Evolutionary conservation across 2,329 filamentous ascomycete genomes (phyloP), one percentile per base, ranked within the genome.

Genomic region (Myriosclerotinia scirpicola): DNA sequence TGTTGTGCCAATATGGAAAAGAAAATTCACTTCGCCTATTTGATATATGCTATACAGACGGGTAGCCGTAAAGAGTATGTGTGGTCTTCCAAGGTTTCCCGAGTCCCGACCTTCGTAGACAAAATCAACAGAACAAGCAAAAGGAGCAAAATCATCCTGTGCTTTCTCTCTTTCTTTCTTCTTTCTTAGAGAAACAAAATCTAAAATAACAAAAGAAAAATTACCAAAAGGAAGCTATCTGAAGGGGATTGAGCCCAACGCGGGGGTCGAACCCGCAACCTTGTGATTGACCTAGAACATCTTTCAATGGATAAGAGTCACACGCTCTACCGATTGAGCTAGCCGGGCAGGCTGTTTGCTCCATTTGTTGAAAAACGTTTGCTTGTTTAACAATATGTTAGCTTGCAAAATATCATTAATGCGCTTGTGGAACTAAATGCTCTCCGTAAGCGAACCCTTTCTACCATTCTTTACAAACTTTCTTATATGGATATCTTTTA

Each of bases 211-310:
- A 56, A 7, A 6, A 22, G 17, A 36, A 48, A 42, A 11, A 17
- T 2, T 17, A 6, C 20, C 36, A 60, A 60, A 54, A 40, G 2
- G 11, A 20, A 61, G 30, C 42, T 7, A 4, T 7, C 15, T 48
- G 56, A 11, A 60, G 64, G 70, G 70, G 26, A 71, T 72, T 72
- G 69, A 75, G 72, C 72, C 73, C 72, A 73, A 74, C 71, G 77
- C 75, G 77, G 78, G 77, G 77, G 77, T 79, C 78, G 78, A 79
- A 79, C 78, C 78, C 78, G 76, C 77, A 79, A 76, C 78, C 78
- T 79, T 79, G 74, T 78, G 78, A 79, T 79, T 17, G 30, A 60
- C 20, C 44, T 58, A 38, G 56, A 60, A 60, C 20, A 60, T 50
- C 12, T 50, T 60, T 36, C 20, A 60, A 60, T 50, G 20, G 40